These are phyloP conservation scores for Aspergillus brunneoviolaceus DNA, from an alignment of 2,329 filamentous ascomycete genomes.

Conservation along the genomic window DNA sequence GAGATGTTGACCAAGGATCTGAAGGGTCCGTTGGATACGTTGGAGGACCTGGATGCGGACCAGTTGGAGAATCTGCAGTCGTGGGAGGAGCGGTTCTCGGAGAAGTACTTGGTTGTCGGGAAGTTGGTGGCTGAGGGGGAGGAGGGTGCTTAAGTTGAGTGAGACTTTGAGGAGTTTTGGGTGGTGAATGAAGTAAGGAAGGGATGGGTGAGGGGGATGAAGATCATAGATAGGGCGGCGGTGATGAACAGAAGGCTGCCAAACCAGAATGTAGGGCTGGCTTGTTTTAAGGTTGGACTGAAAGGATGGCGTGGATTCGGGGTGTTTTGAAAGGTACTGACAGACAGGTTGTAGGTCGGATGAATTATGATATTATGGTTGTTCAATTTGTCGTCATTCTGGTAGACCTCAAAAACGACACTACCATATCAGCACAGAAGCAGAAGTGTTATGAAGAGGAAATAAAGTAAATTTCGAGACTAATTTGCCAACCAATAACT, in stretches of 20 bases:
- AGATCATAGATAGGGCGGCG: no score
- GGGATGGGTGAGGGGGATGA: constrained; percentile 8
- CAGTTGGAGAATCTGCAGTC: constrained; percentile 80
- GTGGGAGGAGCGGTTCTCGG: constrained; percentile 90
- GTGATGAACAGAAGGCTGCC: no score
- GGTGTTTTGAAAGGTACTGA: neutral
- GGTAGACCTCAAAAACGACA: neutral
- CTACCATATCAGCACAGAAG: neutral
- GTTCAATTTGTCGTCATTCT: neutral
- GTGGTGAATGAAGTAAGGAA: constrained; percentile 15
- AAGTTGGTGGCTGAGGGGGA: constrained; percentile 69
- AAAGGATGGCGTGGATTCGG: neutral
- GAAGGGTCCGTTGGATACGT: constrained; percentile 74
- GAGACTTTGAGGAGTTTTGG: neutral
- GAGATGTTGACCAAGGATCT: constrained; percentile 93
- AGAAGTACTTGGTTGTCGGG: constrained; percentile 96
- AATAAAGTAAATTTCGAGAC: constrained; percentile 1
- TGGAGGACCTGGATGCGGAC: constrained; percentile 69
- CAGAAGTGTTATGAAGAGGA: neutral
- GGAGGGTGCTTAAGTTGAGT: constrained; percentile 29
- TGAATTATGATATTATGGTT: neutral
- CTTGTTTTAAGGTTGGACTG: neutral
- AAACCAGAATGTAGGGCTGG: no score
- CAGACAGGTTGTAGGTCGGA: neutral
- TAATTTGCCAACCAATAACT: neutral